Evolutionary conservation across 83 land plant species (phyloP), one percentile per base, ranked within the genome.

Genomic region (Diphasiastrum complanatum): DNA sequence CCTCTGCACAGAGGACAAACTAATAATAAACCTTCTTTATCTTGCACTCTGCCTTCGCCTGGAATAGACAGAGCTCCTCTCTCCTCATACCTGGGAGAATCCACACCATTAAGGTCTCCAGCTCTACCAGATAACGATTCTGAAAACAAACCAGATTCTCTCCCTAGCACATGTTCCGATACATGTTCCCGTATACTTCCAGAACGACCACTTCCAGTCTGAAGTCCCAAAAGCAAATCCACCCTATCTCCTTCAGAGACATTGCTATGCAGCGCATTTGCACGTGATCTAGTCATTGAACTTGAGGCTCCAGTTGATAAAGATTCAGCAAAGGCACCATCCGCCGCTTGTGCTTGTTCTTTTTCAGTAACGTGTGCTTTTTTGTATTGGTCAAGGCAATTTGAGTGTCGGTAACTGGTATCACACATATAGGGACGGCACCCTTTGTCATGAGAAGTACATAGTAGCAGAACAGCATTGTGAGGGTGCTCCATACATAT

Each of bases 381-480:
- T 12, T 47, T 49, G 23, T 69, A 68, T 40, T 68, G 71, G 34
- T 68, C 71, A 24, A 68, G 68, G 43, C 71, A 68, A 60, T 68
- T 68, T 31, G 72, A 61, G 58, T 69, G 72, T 14, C 72, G 72
- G 32, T 69, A 69, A 34, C 72, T 69, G 20, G 72, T 69, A 51
- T 69, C 72, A 51, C 72, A 69, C 69, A 69, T 69, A 40, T 69
- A 69, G 10, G 72, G 72, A 2, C 68, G 68, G 29, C 72, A 69
- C 3, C 72, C 72, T 38, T 69, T 69, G 3, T 64, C 72, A 34
- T 61, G 55, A 11, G 72, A 69, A n/a, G 54, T 49, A 51, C 72
- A 69, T 45, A 62, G 71, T 22, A 69, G 45, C 53, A 69, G 50
- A 23, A 69, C 69, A 33, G 72, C 72, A 62, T 69, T 69, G 72